Evolutionary conservation across 495 filamentous ascomycete genomes (phyloP).

Genomic region (Astrocystis sublimbata): DNA sequence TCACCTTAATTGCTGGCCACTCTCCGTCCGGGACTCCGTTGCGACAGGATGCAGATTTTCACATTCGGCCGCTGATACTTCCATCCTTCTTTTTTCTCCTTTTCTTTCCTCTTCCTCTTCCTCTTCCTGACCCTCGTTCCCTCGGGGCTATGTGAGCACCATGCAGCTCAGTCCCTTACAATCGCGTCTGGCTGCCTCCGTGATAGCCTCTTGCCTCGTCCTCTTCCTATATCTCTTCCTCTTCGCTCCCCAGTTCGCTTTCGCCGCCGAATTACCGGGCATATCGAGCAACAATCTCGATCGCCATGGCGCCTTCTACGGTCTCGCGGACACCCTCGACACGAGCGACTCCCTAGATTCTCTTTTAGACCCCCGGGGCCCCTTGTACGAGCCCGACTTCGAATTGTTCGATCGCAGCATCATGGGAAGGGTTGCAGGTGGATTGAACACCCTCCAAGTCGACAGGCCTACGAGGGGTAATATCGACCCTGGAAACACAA

Average conservation of each 20-base stretch:
- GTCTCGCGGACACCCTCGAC: constrained; percentile 30
- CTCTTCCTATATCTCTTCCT: constrained; percentile 58
- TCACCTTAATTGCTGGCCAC: background rate
- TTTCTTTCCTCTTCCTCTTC: constrained; percentile 1
- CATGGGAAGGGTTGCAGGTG: constrained; percentile 59
- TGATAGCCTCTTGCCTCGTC: constrained; percentile 57
- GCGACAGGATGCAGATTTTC: constrained; percentile 17
- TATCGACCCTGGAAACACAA: constrained; percentile 56
- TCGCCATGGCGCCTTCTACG: constrained; percentile 28
- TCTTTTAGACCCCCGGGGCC: constrained; percentile 23
- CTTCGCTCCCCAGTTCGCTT: constrained; percentile 56
- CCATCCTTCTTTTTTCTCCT: constrained; percentile 7
- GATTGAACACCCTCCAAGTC: constrained; percentile 55
- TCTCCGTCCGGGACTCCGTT: background rate
- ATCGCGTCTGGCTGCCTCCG: constrained; percentile 66
- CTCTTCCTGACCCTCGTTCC: background rate
- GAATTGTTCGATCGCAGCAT: constrained; percentile 59
- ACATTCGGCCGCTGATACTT: constrained; percentile 3
- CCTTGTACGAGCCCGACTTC: constrained; percentile 60
- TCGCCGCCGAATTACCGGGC: constrained; percentile 55
- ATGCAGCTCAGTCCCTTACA: constrained; percentile 70
- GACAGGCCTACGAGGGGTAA: constrained; percentile 60
- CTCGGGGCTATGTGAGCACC: constrained; percentile 37
- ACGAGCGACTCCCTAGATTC: too few species aligned
- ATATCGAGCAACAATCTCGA: constrained; percentile 32